Base-by-base conservation (phyloP, 495 filamentous ascomycete species). In the Aspergillus saccharolyticus region DNA sequence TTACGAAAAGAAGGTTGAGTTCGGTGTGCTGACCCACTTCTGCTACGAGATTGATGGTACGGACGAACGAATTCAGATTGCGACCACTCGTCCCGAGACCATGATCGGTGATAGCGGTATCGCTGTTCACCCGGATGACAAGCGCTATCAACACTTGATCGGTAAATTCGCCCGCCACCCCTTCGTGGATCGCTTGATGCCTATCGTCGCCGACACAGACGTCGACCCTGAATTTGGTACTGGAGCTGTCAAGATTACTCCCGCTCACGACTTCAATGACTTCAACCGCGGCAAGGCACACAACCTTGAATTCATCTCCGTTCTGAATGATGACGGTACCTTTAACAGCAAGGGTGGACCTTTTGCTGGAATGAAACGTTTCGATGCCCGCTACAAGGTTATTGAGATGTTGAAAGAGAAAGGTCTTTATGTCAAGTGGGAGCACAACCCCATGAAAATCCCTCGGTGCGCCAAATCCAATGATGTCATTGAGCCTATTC, bases 51-150 rank as follows among this genome's bases (percentile, higher is more conserved):
- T 87, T 51, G 88, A 85, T 54, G 85, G 80, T 44, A 72, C 75
- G 19, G 79, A 80, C 18, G 80, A 86, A 66, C 82, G 79, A 43
- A 86, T 91, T 55, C 84, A 89, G 63, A 85, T 91, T 61, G 88
- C 88, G 44, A 91, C 88, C 14, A 91, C 88, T 50, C 82, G 88
- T 72, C 82, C 82, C 8, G 88, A 91, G 71, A 91, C 88, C n/a
- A 90, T 91, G 83, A 78, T 89, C 17, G 88, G 88, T 66, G 88
- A 91, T 70, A 81, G 80, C 53, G 88, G 82, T 70, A 84, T 91
- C 63, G 88, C 88, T 53, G 88, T 91, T 16, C 85, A 90, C 68
- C 88, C 88, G 19, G 77, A 83, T 30, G 88, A 89, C 74, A 83
- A 83, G 62, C 74, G 77, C 53, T 73, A 79, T 59, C 64, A 80